Percentiles rank a stretch among this genome's conserved stretches.
Evolutionary conservation across 768 basidiomycete genomes (phyloP).

Genomic region (Tulasnella sp.): DNA sequence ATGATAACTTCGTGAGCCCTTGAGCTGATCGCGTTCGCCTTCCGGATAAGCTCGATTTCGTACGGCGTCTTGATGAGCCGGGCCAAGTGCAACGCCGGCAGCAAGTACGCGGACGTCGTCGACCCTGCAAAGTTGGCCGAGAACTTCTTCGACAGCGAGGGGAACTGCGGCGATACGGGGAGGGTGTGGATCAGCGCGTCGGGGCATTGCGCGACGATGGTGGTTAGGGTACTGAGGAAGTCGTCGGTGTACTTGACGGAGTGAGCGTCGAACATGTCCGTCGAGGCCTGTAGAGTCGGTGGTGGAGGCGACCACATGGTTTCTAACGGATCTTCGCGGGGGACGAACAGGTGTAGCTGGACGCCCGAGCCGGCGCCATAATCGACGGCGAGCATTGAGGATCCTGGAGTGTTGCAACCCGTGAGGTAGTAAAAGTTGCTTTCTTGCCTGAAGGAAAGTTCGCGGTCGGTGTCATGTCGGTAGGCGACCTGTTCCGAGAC

Average conservation of each 20-base stretch:
- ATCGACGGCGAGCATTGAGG: constrained; percentile 50
- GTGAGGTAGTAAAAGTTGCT: constrained; percentile 85
- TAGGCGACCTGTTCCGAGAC: constrained; percentile 51
- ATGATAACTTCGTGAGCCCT: constrained; percentile 87
- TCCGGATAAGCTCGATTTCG: constrained; percentile 65
- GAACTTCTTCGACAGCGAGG: constrained; percentile 35
- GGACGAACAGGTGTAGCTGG: constrained; percentile 60
- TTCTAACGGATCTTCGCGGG: constrained; percentile 56
- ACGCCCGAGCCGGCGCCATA: constrained; percentile 28
- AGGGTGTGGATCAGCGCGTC: constrained; percentile 56
- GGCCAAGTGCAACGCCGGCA: constrained; percentile 67
- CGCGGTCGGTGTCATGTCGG: constrained; percentile 78
- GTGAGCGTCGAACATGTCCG: constrained; percentile 24
- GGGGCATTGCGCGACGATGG: constrained; percentile 34
- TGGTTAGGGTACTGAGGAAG: constrained; percentile 37
- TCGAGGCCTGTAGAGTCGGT: constrained; percentile 48
- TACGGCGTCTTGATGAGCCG: constrained; percentile 63
- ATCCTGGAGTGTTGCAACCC: constrained; percentile 63
- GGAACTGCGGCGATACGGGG: constrained; percentile 42
- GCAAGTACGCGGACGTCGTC: constrained; percentile 51
- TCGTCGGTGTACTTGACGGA: constrained; percentile 37
- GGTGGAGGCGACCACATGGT: constrained; percentile 87
- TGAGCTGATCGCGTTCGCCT: constrained; percentile 78
- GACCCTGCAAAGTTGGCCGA: constrained; percentile 27
- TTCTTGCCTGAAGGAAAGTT: constrained; percentile 57